Base-by-base conservation (phyloP, 2,329 filamentous ascomycete species). In the Arthrobotrys iridis region DNA sequence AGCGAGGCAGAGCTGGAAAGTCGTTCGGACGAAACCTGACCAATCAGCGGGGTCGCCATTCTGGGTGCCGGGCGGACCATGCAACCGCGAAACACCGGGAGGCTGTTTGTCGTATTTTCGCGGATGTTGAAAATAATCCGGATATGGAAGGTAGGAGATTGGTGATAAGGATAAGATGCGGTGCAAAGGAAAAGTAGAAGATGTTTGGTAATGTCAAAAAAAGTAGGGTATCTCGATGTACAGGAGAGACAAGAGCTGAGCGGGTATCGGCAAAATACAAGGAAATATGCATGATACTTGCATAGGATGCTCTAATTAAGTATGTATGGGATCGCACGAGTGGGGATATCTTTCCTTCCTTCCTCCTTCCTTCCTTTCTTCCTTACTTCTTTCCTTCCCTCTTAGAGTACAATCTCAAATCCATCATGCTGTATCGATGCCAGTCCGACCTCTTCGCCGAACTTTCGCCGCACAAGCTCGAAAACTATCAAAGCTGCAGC, bases 401-500 rank as follows among this genome's bases (percentile, higher is more conserved):
- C 35, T 48, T 70, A 77, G 72, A 93, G 83, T 77, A 92, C 79
- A 79, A 93, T 92, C 79, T 92, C 88, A 78, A 91, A 91, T 0
- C 89, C 89, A 77, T 91, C 89, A 80, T 88, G 87, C 55, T 85
- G 86, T 62, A 91, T 92, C 78, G 85, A 85, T 77, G 88, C 88
- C 78, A 86, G 86, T 57, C 90, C 89, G 15, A 85, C 84, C 1
- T 86, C 85, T 70, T 87, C 84, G 1, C 89, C 89, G 78, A 92
- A 93, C 82, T 91, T 92, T 35, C 90, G 84, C 67, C 91, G 84
- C 37, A 93, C 88, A 46, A 93, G 80, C 82, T 93, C 91, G 80
- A 93, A 93, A 18, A 92, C 91, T 78, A 93, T 91, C 72, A 93
- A 81, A 0, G 90, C 91, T 0, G 91, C 91, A 73, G 89, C 91